Base-by-base conservation (phyloP, 768 basidiomycete species). In the Psilocybe cubensis region DNA sequence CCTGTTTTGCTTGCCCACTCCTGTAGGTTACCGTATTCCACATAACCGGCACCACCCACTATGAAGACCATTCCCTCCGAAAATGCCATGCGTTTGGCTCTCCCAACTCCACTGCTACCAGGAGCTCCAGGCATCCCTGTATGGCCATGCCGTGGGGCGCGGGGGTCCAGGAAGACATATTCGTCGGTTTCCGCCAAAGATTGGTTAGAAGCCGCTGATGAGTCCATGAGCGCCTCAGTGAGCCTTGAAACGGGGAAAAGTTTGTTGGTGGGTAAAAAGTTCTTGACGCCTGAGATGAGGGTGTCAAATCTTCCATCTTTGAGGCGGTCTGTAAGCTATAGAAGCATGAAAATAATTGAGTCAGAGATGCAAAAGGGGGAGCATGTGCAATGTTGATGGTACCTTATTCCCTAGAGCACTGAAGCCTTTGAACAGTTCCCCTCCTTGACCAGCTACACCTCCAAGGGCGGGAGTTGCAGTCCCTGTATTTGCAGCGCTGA, bases 281-380 rank as follows among this genome's bases (percentile, higher is more conserved):
- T 98, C 72, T 96, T 97, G 66, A 99, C 97, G 35, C 96, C 96
- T 0, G 95, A 96, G 60, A 99, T 92, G 14, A 99, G 79, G 70
- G 96, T 96, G 70, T 98, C 96, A 28, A 98, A 81, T n/a, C 94
- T 94, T 31, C 95, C 92, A 68, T 97, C 96, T 73, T 96, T 92
- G 53, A 98, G 77, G 45, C 93, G 84, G 68, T 95, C 94, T 1
- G 94, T 96, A 44, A 98, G 84, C 95, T 97, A 65, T 57, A 48
- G n/a, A n/a, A n/a, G 18, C 17, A 28, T 33, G 31, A 42, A 35
- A 44, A 52, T 55, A 57, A 33, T 17, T 41, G 46, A 46, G 11
- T 25, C 40, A 17, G 38, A 25, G 38, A 25, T 10, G n/a, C 33
- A 12, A 40, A 31, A 52, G 35, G 29, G 8, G 12, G 12, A n/a